Conservation (phyloP, 148 eudicot genomes). For the Rhododendron kiyosumense region DNA sequence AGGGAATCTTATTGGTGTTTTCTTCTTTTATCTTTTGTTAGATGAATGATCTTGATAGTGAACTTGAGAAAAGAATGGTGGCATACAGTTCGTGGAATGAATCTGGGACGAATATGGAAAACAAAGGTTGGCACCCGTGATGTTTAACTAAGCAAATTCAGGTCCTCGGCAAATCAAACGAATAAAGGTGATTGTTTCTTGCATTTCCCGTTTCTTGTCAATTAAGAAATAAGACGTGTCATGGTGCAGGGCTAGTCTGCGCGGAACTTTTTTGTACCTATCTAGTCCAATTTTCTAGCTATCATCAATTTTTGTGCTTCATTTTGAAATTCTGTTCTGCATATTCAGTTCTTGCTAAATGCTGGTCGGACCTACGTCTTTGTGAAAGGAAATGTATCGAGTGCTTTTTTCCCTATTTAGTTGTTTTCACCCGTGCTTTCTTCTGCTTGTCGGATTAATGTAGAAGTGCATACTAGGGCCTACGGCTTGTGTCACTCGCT, state of each 20-base stretch:
- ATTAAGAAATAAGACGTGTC: not conserved
- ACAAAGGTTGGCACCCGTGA: constrained; percentile 85
- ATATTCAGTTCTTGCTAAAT: not conserved
- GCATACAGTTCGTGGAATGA: constrained; percentile 82
- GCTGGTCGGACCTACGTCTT: not conserved
- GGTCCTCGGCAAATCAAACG: constrained; percentile 46
- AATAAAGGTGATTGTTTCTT: constrained; percentile 50
- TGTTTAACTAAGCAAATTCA: constrained; percentile 62
- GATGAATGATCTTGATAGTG: constrained; percentile 72
- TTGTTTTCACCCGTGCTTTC: not conserved
- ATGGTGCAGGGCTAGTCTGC: no score
- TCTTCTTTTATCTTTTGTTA: constrained; percentile 16
- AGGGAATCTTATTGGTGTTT: not conserved
- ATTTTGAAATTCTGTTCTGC: not conserved
- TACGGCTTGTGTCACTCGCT: not conserved
- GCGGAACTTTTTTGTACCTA: not conserved
- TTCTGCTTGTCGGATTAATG: not conserved
- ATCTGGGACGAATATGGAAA: constrained; percentile 52
- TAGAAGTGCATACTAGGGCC: not conserved
- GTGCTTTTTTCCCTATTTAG: not conserved
- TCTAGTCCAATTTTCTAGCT: not conserved
- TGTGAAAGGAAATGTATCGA: not conserved
- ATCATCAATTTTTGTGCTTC: not conserved
- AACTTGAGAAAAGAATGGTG: constrained; percentile 80
- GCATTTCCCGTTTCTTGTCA: not conserved